Evolutionary conservation across 78 protist genomes (phyloP).

Genomic region (Dictyostelium brefeldianum): DNA sequence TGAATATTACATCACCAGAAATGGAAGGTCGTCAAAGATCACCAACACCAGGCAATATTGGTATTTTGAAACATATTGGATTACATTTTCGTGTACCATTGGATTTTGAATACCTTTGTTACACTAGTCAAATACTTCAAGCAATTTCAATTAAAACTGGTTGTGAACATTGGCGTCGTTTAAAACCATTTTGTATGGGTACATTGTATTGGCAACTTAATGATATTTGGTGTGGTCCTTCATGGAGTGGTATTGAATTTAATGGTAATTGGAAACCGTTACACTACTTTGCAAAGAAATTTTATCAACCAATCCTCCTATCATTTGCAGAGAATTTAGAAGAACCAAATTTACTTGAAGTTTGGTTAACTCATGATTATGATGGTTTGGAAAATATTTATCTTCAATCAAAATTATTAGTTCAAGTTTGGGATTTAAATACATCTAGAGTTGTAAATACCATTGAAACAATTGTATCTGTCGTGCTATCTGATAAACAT

Average conservation of each 20-base stretch:
- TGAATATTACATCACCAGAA: constrained; percentile 79
- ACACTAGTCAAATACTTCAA: constrained; percentile 67
- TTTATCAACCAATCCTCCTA: constrained; percentile 56
- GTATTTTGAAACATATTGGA: constrained; percentile 62
- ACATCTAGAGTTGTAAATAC: not conserved
- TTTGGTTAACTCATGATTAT: constrained; percentile 44
- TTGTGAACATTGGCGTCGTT: constrained; percentile 87
- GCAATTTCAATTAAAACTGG: constrained; percentile 73
- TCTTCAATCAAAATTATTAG: not conserved
- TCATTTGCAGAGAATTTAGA: constrained; percentile 27
- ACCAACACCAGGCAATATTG: constrained; percentile 76
- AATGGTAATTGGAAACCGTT: constrained; percentile 85
- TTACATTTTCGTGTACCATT: constrained; percentile 70
- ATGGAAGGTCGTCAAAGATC: constrained; percentile 81
- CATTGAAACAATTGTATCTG: not conserved
- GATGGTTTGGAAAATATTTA: not conserved
- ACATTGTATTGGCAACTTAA: constrained; percentile 92
- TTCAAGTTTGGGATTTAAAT: not conserved
- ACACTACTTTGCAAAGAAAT: constrained; percentile 83
- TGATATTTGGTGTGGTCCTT: constrained; percentile 89
- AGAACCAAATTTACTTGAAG: not conserved
- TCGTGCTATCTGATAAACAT: not conserved
- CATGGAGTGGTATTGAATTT: constrained; percentile 89
- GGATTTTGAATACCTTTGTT: constrained; percentile 21
- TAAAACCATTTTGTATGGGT: constrained; percentile 89